Conservation (phyloP, 768 basidiomycete genomes). For the Mrakia blollopis region DNA sequence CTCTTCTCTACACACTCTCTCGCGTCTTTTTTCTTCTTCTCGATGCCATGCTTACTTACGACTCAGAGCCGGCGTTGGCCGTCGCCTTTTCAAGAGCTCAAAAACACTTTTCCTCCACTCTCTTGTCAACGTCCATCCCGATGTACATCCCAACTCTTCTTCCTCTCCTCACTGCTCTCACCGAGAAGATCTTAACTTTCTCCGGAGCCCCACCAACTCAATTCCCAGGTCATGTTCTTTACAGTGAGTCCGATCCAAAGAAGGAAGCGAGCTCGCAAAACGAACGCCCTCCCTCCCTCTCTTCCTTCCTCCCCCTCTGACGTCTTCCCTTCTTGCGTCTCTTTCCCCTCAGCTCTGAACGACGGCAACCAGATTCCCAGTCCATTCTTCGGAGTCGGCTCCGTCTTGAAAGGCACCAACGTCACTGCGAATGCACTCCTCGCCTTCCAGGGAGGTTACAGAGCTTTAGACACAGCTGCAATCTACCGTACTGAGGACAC, state of each 20-base stretch:
- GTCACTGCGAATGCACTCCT: slow-evolving; percentile 19
- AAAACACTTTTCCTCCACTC: not conserved
- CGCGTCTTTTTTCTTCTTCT: not conserved
- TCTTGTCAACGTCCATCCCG: not conserved
- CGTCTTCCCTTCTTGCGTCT: not conserved
- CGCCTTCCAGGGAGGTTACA: not conserved
- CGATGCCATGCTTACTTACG: not conserved
- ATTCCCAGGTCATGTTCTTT: slow-evolving; percentile 10
- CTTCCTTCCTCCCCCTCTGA: not conserved
- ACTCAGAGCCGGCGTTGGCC: not conserved
- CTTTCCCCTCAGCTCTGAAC: slow-evolving; percentile 12
- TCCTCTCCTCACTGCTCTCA: not conserved
- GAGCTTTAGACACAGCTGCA: not conserved
- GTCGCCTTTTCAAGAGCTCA: not conserved
- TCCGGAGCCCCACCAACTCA: not conserved
- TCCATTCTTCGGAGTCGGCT: slow-evolving; percentile 29
- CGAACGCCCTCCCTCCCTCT: not conserved
- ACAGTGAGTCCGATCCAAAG: not conserved
- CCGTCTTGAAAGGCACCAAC: slow-evolving; percentile 25
- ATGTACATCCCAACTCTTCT: slow-evolving; percentile 23
- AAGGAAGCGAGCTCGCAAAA: not conserved
- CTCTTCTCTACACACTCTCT: not conserved
- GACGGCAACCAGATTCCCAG: slow-evolving; percentile 25
- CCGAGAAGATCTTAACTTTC: not conserved
- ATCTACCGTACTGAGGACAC: slow-evolving; percentile 42